Conservation (phyloP, 805 yeast species). For the Candida stauntonica region DNA sequence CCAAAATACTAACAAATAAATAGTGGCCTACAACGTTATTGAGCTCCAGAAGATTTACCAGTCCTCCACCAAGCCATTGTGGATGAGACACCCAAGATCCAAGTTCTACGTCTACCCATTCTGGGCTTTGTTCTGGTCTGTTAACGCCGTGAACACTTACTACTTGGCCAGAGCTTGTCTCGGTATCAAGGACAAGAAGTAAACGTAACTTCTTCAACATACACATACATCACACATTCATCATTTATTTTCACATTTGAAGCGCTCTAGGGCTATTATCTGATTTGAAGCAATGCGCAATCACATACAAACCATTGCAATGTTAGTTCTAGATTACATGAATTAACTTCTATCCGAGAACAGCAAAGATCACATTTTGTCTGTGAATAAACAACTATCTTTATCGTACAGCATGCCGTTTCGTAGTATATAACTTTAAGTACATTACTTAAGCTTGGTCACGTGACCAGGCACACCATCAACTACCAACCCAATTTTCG, state of each 20-base stretch:
- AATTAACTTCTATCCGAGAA: too few species aligned
- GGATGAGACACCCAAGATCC: slow-evolving; percentile 44
- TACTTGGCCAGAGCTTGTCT: slow-evolving; percentile 60
- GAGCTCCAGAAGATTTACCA: slow-evolving; percentile 59
- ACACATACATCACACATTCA: too few species aligned
- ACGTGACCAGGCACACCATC: too few species aligned
- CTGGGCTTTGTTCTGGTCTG: slow-evolving; percentile 29
- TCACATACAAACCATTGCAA: too few species aligned
- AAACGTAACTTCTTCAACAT: too few species aligned
- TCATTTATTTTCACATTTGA: neutral
- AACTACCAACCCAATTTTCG: too few species aligned
- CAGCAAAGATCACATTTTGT: too few species aligned
- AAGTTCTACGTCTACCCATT: slow-evolving; percentile 30
- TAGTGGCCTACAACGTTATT: slow-evolving; percentile 44
- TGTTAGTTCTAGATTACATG: too few species aligned
- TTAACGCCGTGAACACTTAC: slow-evolving; percentile 24
- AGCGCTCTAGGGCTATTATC: neutral
- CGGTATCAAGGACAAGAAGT: slow-evolving; percentile 53
- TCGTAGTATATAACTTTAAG: too few species aligned
- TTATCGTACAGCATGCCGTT: too few species aligned
- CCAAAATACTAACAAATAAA: slow-evolving; percentile 17
- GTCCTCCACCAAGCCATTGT: slow-evolving; percentile 51
- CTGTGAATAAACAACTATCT: too few species aligned
- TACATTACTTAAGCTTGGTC: too few species aligned
- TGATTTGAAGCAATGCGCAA: neutral